Evolutionary conservation across 1,284 basidiomycete species (phyloP).

Genomic region (Malassezia japonica): DNA sequence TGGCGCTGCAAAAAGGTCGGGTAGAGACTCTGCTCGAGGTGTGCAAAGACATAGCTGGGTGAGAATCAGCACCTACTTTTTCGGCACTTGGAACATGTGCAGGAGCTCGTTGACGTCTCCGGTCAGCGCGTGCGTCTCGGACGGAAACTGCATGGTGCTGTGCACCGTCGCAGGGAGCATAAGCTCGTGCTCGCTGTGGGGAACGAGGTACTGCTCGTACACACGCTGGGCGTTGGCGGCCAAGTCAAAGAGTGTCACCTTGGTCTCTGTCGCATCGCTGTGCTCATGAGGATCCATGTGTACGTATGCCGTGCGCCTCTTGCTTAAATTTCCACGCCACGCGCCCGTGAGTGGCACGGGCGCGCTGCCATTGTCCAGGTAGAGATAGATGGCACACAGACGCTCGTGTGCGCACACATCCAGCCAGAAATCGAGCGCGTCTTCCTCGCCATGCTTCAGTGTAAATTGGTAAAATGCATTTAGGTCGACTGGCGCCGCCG

Average conservation of each 20-base stretch:
- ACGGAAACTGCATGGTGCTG: slow-evolving; percentile 15
- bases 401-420: slow-evolving; percentile 97
- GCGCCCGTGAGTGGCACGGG: not conserved
- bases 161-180: slow-evolving; percentile 62
- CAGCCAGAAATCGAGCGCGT: slow-evolving; percentile 95
- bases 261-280: slow-evolving; percentile 54
- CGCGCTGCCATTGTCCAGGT: not conserved
- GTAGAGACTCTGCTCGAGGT: slow-evolving; percentile 62
- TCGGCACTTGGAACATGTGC: slow-evolving; percentile 92
- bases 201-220: slow-evolving; percentile 75
- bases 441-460: slow-evolving; percentile 80
- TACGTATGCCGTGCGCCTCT: not conserved
- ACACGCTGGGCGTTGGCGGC: slow-evolving; percentile 89
- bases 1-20: slow-evolving; percentile 80
- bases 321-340: not conserved
- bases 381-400: not conserved
- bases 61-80: slow-evolving; percentile 66
- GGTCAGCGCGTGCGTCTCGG: not conserved
- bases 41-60: slow-evolving; percentile 49
- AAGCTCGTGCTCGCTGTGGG: slow-evolving; percentile 65
- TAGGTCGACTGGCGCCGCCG: slow-evolving; percentile 85
- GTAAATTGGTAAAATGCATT: slow-evolving; percentile 76
- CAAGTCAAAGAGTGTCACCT: slow-evolving; percentile 79
- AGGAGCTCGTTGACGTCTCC: slow-evolving; percentile 62
- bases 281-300: not conserved